Conservation (phyloP, 2,329 filamentous ascomycete genomes). For the Coleophoma cylindrospora region DNA sequence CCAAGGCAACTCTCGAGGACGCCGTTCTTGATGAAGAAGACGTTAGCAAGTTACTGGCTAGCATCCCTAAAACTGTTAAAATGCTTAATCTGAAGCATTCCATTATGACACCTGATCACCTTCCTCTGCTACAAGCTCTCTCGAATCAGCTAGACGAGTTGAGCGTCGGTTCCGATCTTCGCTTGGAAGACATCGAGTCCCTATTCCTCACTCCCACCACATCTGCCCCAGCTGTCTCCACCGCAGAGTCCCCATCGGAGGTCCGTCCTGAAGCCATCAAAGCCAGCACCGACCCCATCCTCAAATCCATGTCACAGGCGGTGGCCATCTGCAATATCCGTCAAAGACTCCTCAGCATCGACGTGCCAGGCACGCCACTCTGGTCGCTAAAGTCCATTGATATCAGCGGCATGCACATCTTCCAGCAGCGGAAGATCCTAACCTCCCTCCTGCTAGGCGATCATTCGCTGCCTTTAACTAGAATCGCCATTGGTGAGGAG, state of each 20-base stretch:
- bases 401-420: slow-evolving; percentile 1
- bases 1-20: background rate
- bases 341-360: slow-evolving; percentile 5
- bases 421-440: slow-evolving; percentile 5
- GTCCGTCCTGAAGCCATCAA: background rate
- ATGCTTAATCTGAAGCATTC: slow-evolving; percentile 5
- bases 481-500: slow-evolving; percentile 3
- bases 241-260: background rate
- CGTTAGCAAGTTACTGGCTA: background rate
- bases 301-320: slow-evolving; percentile 11
- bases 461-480: background rate
- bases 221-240: background rate
- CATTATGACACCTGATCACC: slow-evolving; percentile 2
- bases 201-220: slow-evolving; percentile 5
- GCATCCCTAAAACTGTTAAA: background rate
- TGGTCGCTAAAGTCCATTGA: background rate
- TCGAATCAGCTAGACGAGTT: slow-evolving; percentile 6
- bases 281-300: background rate
- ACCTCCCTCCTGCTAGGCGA: slow-evolving; percentile 1
- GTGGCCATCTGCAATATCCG: slow-evolving; percentile 13
- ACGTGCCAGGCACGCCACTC: slow-evolving; percentile 2
- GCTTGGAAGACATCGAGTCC: slow-evolving; percentile 11
- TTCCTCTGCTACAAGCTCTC: slow-evolving; percentile 6
- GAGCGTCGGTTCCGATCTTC: slow-evolving; percentile 6
- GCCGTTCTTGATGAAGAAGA: background rate